Evolutionary conservation across 2,329 filamentous ascomycete species (phyloP), one percentile per base, ranked within the genome.

Genomic region (Gnomoniopsis sp.): DNA sequence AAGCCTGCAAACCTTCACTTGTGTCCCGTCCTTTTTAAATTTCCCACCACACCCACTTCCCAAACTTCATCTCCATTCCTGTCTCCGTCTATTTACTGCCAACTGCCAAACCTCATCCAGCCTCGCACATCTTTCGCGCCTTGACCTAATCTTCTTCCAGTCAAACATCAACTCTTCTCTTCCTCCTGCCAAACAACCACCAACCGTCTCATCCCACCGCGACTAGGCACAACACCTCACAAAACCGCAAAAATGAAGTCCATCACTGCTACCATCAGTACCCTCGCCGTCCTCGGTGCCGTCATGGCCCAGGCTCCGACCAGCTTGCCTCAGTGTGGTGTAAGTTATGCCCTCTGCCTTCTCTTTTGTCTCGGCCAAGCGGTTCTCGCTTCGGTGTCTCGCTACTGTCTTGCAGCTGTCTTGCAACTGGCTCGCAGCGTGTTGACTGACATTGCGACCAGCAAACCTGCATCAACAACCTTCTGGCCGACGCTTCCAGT

Each of bases 241-340:
- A 53, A 59, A 65, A 55, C 63, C 50, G 55, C 68, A 75, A 81
- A 75, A 65, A 84, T 83, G 81, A 84, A 82, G 79, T 72, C 74
- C 57, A 68, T 72, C 59, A 63, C 77, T 65, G 65, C 81, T 65
- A 47, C 70, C 54, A 61, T 67, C 66, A 73, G 74, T 69, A 67
- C 74, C 63, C 67, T 78, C 56, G 68, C 74, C 63, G 67, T 78
- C 57, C 74, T 73, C 63, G 71, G 74, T 50, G 67, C 74, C 44
- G 74, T 67, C 61, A 70, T 70, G 19, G 78, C 75, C 44, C 79
- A 81, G 68, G 67, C 73, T 62, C 53, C 72, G 49, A 55, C 69
- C 58, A 69, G 71, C 57, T 77, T 84, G 53, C 75, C 80, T 36
- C 58, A 68, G 19, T 86, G 83, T 65, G 81, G 77, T 70, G 83